Evolutionary conservation across 2,329 filamentous ascomycete genomes (phyloP), one percentile per base, ranked within the genome.

Genomic region (Fusarium redolens): DNA sequence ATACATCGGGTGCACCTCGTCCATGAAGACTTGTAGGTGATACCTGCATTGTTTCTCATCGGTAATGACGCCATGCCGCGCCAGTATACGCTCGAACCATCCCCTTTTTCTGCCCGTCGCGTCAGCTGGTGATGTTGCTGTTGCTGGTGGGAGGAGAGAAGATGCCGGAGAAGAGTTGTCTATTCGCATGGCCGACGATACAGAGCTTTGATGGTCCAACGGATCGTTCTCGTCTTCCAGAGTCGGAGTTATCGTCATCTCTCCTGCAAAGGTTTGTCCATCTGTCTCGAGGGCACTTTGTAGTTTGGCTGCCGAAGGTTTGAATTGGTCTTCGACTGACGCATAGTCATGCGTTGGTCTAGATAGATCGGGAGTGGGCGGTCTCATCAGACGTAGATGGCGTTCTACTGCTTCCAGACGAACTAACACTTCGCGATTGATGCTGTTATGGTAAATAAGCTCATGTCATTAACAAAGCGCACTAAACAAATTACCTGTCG

Each of bases 241-340:
- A 14, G 50, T 48, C 9, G 71, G 71, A 20, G 57, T 65, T 43
- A 73, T 73, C 5, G 71, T 56, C 30, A 72, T 67, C 31, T 73
- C 71, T 25, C 71, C 71, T 2, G 71, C 71, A 45, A 73, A 73
- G 4, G 71, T 73, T 13, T 73, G 71, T 8, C 71, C 66, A 31
- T 73, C 71, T 11, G 57, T 52, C 56, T 73, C 71, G 8, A 73
- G 28, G 22, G 68, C 57, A 5, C 51, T 66, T 44, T 72, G 61
- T 1, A 73, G 61, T 15, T 73, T 56, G 3, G 62, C 61, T 1
- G 52, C 43, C 1, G 48, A 51, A 7, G 61, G 65, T 5, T 54
- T 73, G 20, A 59, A 50, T 4, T 69, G 55, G 13, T 73, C 65
- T 9, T 65, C 69, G 17, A 40, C 41, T 30, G 59, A 55, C 25